Percentiles rank a stretch among this genome's conserved stretches.
Conservation (phyloP, 208 protist genomes). For the Trypanosoma avium region DNA sequence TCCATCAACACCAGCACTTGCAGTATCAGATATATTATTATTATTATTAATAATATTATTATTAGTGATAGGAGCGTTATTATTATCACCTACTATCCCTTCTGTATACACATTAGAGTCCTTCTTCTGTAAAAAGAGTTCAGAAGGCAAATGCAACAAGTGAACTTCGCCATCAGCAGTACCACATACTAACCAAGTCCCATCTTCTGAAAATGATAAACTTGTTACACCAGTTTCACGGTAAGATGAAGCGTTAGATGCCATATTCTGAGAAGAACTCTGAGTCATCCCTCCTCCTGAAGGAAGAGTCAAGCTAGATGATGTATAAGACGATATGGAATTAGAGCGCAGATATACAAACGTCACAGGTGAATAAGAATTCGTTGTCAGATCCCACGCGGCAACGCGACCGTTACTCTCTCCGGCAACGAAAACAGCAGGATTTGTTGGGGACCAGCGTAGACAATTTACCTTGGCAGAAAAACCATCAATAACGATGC, state of each 20-base stretch:
- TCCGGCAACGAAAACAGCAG: constrained; percentile 62
- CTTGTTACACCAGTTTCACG: constrained; percentile 34
- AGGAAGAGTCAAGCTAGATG: too few species aligned
- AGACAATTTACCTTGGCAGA: constrained; percentile 45
- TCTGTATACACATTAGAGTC: not conserved
- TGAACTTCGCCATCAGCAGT: constrained; percentile 49
- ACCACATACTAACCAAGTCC: constrained; percentile 51
- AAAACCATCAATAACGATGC: constrained; percentile 55
- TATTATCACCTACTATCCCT: not conserved
- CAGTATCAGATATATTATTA: not conserved
- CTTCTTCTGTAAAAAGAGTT: constrained; percentile 12
- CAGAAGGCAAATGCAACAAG: constrained; percentile 38
- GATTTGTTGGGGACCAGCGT: constrained; percentile 66
- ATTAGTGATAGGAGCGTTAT: too few species aligned
- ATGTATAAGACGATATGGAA: too few species aligned
- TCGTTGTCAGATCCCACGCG: constrained; percentile 53
- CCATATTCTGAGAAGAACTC: not conserved
- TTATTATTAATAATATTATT: too few species aligned
- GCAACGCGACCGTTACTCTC: constrained; percentile 55
- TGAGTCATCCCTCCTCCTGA: constrained; percentile 13
- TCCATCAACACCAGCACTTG: not conserved
- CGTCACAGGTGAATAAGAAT: constrained; percentile 41
- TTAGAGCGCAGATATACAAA: constrained; percentile 28
- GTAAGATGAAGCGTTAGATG: not conserved
- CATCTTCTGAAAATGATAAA: constrained; percentile 59